phyloP scores from a whole-genome alignment of 2,329 filamentous ascomycete genomes.

The Hypoxylon sp. region DNA sequence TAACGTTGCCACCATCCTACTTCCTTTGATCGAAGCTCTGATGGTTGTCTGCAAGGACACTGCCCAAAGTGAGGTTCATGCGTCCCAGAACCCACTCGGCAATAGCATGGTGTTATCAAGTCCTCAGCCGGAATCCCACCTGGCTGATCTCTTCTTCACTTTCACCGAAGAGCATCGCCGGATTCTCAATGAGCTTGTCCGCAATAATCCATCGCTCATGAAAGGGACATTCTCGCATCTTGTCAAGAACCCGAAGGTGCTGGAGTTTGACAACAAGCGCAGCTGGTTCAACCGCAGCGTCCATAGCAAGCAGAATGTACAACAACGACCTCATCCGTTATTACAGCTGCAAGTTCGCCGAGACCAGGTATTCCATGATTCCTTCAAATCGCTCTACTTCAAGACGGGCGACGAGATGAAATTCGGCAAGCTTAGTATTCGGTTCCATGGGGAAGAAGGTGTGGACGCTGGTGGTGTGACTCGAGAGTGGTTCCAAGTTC shows the following conservation, averaged over 20 bases:
- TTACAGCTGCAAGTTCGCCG: conserved; percentile 91
- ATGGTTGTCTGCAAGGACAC: conserved; percentile 99
- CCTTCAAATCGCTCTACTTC: conserved; percentile 98
- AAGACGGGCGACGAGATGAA: conserved; percentile 98
- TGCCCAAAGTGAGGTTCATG: conserved; percentile 75
- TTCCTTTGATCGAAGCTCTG: conserved; percentile 93
- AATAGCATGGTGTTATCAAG: conserved; percentile 81
- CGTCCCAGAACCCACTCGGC: conserved; percentile 57
- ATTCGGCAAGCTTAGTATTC: conserved; percentile 97
- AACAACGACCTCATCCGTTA: conserved; percentile 70
- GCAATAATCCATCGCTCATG: conserved; percentile 98
- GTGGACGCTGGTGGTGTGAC: conserved; percentile 98
- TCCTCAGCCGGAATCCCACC: conserved; percentile 80
- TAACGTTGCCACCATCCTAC: conserved; percentile 93
- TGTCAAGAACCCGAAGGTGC: conserved; percentile 97
- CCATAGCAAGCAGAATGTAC: conserved; percentile 77
- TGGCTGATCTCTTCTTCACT: conserved; percentile 93
- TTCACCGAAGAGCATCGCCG: conserved; percentile 98
- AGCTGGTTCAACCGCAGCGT: conserved; percentile 98
- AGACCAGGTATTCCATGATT: conserved; percentile 97
- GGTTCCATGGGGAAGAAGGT: conserved; percentile 97
- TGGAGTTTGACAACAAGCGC: conserved; percentile 99
- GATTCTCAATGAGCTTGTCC: conserved; percentile 96
- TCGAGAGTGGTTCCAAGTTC: conserved; percentile 98
- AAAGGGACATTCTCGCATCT: conserved; percentile 95